Conservation (phyloP, 306 rosid species). For the Amphicarpaea edgeworthii region DNA sequence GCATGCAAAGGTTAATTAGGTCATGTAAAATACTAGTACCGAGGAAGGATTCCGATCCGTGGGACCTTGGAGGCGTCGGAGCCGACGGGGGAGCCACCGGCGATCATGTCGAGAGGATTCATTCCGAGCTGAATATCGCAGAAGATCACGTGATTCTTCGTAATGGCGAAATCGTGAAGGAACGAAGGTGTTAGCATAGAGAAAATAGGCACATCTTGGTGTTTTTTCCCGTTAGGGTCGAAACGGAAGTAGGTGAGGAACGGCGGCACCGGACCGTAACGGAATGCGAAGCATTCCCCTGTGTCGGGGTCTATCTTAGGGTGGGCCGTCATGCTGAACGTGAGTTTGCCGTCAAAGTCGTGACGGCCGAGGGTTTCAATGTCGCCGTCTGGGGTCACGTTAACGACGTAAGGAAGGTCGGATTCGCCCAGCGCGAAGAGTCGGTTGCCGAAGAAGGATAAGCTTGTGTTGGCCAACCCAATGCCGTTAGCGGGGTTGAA, state of each 20-base stretch:
- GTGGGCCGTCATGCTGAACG: constrained; percentile 83
- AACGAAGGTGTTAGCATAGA: constrained; percentile 74
- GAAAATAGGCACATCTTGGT: constrained; percentile 73
- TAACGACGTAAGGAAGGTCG: constrained; percentile 72
- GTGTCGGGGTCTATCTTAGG: constrained; percentile 76
- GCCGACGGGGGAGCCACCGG: constrained; percentile 74
- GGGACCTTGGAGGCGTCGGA: constrained; percentile 64
- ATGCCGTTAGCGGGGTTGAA: constrained; percentile 74
- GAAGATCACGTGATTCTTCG: constrained; percentile 74
- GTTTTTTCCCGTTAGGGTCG: constrained; percentile 58
- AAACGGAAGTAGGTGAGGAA: constrained; percentile 79
- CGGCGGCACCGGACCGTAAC: constrained; percentile 80
- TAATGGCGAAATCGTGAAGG: constrained; percentile 87
- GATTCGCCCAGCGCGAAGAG: constrained; percentile 86
- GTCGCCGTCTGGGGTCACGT: constrained; percentile 57
- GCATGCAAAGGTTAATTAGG: neutral
- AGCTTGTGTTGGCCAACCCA: constrained; percentile 84
- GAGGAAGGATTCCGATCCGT: constrained; percentile 71
- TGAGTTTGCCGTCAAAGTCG: constrained; percentile 75
- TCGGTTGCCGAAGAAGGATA: constrained; percentile 65
- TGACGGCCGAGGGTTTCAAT: constrained; percentile 65
- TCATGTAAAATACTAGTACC: constrained; percentile 38
- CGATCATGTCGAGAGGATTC: constrained; percentile 73
- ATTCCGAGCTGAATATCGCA: constrained; percentile 79
- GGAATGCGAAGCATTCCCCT: constrained; percentile 82